Percentiles rank a stretch among this genome's conserved stretches.
phyloP scores from a whole-genome alignment of 306 rosid genomes.

The Neltuma alba region DNA sequence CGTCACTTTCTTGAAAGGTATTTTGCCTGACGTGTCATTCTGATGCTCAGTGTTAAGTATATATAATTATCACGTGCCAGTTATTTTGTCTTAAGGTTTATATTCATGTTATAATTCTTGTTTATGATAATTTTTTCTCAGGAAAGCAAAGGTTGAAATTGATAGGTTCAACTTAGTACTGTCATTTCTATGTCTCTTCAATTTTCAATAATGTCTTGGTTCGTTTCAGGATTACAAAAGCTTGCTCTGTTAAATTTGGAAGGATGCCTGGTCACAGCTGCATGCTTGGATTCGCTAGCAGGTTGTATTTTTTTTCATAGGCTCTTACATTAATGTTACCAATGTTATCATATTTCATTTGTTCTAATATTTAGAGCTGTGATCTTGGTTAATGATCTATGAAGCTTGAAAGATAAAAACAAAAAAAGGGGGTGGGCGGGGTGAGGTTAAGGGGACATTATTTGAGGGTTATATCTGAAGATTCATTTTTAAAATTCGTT shows the following conservation, averaged over 20 bases:
- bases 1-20: slow-evolving; percentile 80
- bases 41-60: slow-evolving; percentile 13
- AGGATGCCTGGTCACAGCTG: slow-evolving; percentile 91
- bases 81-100: slow-evolving; percentile 3
- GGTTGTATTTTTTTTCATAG: slow-evolving; percentile 54
- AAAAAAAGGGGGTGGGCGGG: neutral
- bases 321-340: slow-evolving; percentile 8
- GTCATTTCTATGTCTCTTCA: slow-evolving; percentile 11
- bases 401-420: neutral
- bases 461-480: neutral
- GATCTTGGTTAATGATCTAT: neutral
- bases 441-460: neutral
- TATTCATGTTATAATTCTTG: slow-evolving; percentile 12
- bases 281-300: slow-evolving; percentile 87
- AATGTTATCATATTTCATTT: slow-evolving; percentile 21
- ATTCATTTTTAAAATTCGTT: neutral
- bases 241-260: slow-evolving; percentile 84
- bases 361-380: neutral
- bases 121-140: slow-evolving; percentile 20
- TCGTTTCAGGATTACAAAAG: slow-evolving; percentile 72
- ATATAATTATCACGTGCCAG: slow-evolving; percentile 26
- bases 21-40: slow-evolving; percentile 7
- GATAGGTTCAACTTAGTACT: slow-evolving; percentile 14
- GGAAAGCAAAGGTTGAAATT: slow-evolving; percentile 13
- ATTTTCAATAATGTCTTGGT: slow-evolving; percentile 30